Percentiles rank a stretch among this genome's conserved stretches.
Conservation (phyloP, 2,329 filamentous ascomycete genomes). For the Calonectria ilicicola region DNA sequence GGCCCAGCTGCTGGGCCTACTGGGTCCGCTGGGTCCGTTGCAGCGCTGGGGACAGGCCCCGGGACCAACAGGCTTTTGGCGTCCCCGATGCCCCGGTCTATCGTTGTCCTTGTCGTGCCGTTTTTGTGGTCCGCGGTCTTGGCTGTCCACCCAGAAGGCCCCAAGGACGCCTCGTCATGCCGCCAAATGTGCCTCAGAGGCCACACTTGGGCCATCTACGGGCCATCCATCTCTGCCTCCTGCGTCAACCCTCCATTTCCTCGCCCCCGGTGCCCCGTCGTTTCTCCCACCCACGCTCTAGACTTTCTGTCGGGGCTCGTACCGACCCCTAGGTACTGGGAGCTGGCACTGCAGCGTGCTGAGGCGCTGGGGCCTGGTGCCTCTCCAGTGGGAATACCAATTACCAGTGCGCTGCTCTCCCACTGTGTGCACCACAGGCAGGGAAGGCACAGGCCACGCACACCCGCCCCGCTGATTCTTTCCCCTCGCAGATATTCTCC, state of each 20-base stretch:
- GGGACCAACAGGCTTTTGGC: constrained; percentile 26
- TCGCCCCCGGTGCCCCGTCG: constrained; percentile 12
- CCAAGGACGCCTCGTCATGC: constrained; percentile 9
- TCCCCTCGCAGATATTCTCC: constrained; percentile 19
- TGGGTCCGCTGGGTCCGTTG: not conserved
- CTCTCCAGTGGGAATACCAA: constrained; percentile 1
- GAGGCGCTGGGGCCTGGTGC: constrained; percentile 12
- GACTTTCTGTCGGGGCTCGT: constrained; percentile 13
- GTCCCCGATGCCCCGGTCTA: constrained; percentile 31
- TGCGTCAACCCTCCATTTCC: constrained; percentile 4
- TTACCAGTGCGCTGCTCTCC: constrained; percentile 8
- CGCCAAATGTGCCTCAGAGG: constrained; percentile 3
- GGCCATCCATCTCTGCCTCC: constrained; percentile 4
- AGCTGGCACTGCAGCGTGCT: constrained; percentile 14
- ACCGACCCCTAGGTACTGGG: constrained; percentile 24
- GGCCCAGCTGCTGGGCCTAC: not conserved
- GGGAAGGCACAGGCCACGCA: constrained; percentile 15
- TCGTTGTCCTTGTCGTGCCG: constrained; percentile 19
- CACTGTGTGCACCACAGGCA: constrained; percentile 7
- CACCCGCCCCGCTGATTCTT: constrained; percentile 21
- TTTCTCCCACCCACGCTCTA: not conserved
- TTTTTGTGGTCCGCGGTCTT: not conserved
- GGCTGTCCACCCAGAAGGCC: constrained; percentile 7
- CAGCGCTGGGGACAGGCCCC: not conserved
- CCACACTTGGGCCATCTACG: not conserved